Evolutionary conservation across 1,139 yeast species (phyloP), one percentile per base, ranked within the genome.

Genomic region (Taphrina wiesneri): DNA sequence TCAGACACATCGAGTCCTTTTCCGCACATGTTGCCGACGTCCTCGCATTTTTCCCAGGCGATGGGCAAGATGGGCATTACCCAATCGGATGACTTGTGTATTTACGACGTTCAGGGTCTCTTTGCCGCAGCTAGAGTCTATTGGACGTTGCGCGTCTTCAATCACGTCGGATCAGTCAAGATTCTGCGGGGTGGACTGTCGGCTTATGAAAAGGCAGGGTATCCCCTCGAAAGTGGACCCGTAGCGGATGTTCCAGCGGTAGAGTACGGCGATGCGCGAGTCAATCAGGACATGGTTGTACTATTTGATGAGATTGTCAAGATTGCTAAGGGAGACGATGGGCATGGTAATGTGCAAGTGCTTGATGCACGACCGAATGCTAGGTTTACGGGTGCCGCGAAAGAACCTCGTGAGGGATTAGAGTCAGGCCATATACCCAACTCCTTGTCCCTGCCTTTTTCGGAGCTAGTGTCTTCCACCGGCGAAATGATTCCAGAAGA

Each of bases 361-460:
- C 80, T 90, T 49, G 99, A 93, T 76, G 98, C 98, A 0, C 83
- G 99, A 70, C 82, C 96, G 0, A 75, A 75, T 15, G 88, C 82
- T 6, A 81, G 98, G 69, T 92, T 87, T 75, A 80, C 87, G 0
- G 98, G 97, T 2, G 80, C 78, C 32, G 86, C 82, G 2, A 90
- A 93, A 0, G 99, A 93, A 76, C 97, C 97, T 62, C 82, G 98
- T 72, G 84, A 90, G 0, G 97, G 95, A 0, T 78, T 92, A 62
- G 79, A 92, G 5, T 86, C 96, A 1, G 99, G 99, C 0, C 99
- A 93, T 76, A 82, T 91, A 45, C 95, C 96, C 1, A 87, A 90
- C 5, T 83, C 96, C 0, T 80, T 82, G 53, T 87, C 90, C n/a
- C 77, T 91, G 54, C 97, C 98, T 9, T 91, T 88, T 74, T 71